Conservation (phyloP, 2,329 filamentous ascomycete species). For the Coniosporium tulheliwenetii region DNA sequence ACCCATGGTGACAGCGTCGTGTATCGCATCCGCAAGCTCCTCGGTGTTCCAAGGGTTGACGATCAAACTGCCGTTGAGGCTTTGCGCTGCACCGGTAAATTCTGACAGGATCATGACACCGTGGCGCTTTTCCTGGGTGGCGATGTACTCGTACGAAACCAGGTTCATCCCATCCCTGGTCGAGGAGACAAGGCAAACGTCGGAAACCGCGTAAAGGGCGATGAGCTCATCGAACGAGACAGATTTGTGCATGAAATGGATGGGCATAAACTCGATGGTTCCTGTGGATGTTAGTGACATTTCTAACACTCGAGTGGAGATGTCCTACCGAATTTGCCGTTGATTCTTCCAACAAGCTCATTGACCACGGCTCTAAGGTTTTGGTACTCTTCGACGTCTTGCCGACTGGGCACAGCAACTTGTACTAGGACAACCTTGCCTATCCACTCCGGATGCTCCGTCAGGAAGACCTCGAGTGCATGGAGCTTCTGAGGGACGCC, state of each 20-base stretch:
- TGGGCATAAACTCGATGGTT: conserved; percentile 96
- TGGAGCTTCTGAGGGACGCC: conserved; percentile 96
- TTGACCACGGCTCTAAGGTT: conserved; percentile 92
- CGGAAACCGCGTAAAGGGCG: conserved; percentile 80
- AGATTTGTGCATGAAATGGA: conserved; percentile 95
- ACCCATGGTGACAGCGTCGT: conserved; percentile 94
- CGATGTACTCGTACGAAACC: conserved; percentile 96
- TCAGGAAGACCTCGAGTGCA: conserved; percentile 89
- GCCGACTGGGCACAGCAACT: conserved; percentile 83
- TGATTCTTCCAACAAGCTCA: conserved; percentile 91
- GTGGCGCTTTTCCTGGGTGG: conserved; percentile 76
- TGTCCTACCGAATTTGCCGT: conserved; percentile 65
- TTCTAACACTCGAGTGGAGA: neutral
- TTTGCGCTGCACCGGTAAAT: conserved; percentile 90
- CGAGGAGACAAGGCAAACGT: conserved; percentile 82
- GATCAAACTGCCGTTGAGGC: conserved; percentile 80
- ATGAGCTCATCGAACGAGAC: conserved; percentile 91
- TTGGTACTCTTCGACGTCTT: conserved; percentile 96
- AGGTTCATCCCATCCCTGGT: conserved; percentile 99
- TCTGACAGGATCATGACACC: conserved; percentile 92
- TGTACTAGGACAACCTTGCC: conserved; percentile 94
- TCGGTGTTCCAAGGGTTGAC: conserved; percentile 99
- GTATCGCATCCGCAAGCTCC: conserved; percentile 80
- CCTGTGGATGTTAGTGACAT: conserved; percentile 25
- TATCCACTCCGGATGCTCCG: conserved; percentile 95